Evolutionary conservation across 495 filamentous ascomycete genomes (phyloP), one percentile per base, ranked within the genome.

Genomic region (Xylaria sp.): DNA sequence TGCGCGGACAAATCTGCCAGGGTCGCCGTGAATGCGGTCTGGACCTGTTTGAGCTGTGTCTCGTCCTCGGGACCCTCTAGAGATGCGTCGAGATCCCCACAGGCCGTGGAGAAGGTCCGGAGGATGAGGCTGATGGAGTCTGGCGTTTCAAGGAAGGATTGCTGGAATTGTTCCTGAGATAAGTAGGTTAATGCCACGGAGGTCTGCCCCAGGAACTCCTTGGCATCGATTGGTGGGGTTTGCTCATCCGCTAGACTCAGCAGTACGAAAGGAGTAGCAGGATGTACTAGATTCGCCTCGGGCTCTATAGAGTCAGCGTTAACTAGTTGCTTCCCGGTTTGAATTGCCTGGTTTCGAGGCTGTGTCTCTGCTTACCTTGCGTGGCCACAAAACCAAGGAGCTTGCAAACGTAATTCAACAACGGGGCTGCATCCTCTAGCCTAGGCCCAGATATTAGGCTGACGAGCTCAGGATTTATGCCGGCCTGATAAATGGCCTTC

Each of bases 1-100:
- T 87, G 81, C 3, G 85, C 85, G 1, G 91, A 92, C 2, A 93
- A 78, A 58, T 94, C 91, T 12, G 90, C 88, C 19, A 93, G 77
- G 9, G 85, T 80, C 52, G 86, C 81, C 44, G 89, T 89, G 63
- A 90, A 84, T 29, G 85, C 85, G 21, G 82, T 78, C 35, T 87
- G 86, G 37, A 89, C 77, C 64, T 88, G 85, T 12, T 85, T 81
- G 44, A 92, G 77, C 52, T 84, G 80, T 61, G 87, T 81, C 21
- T 81, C 78, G 11, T 88, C 84, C 17, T 90, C 89, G 40, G 84
- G 81, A 0, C 74, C 65, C 5, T 65, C 4, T 24, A 76, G 40
- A 72, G 74, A 66, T 14, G 70, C 58, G 48, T 77, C 73, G 65
- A 77, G 78, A 66, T 75, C 70, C 8, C 69, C 66, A 73, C 75